Evolutionary conservation across 2,329 filamentous ascomycete species (phyloP).

Genomic region (Teratosphaeriaceae sp.): DNA sequence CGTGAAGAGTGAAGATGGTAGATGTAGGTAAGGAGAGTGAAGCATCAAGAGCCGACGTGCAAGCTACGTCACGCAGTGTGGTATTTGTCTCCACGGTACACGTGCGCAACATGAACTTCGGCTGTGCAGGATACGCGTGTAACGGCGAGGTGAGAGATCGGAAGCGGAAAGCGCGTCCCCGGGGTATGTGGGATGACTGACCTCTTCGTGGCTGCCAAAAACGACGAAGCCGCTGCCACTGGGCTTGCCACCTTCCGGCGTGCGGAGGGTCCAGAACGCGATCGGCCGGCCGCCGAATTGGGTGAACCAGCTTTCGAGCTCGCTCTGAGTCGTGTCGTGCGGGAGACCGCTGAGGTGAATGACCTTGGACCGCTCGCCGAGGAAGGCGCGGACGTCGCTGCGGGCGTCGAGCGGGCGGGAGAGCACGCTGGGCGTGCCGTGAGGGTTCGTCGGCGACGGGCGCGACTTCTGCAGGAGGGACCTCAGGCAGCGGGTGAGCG

Average conservation of each 20-base stretch:
- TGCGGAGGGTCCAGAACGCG: conserved; percentile 97
- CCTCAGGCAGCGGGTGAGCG: conserved; percentile 82
- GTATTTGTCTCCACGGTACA: background rate
- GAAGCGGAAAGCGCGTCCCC: conserved; percentile 1
- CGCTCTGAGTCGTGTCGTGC: conserved; percentile 96
- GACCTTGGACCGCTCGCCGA: conserved; percentile 95
- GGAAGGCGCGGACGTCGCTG: conserved; percentile 91
- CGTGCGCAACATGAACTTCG: conserved; percentile 1
- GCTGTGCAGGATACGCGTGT: background rate
- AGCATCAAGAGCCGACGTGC: background rate
- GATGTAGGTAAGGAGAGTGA: background rate
- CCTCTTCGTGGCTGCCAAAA: conserved; percentile 98
- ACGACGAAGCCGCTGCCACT: conserved; percentile 97
- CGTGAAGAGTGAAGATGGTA: conserved; percentile 1
- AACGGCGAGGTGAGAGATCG: background rate
- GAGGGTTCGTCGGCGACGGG: conserved; percentile 53
- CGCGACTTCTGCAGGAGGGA: conserved; percentile 95
- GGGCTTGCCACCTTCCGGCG: conserved; percentile 98
- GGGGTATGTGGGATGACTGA: conserved; percentile 44
- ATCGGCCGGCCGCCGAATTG: conserved; percentile 97
- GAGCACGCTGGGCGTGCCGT: conserved; percentile 91
- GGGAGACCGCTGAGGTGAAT: conserved; percentile 96
- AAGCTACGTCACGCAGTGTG: conserved; percentile 3
- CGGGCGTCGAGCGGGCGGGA: conserved; percentile 94
- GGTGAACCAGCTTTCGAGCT: conserved; percentile 99